Conservation (phyloP, 1,139 yeast genomes). For the Groenewaldozyma sp. region DNA sequence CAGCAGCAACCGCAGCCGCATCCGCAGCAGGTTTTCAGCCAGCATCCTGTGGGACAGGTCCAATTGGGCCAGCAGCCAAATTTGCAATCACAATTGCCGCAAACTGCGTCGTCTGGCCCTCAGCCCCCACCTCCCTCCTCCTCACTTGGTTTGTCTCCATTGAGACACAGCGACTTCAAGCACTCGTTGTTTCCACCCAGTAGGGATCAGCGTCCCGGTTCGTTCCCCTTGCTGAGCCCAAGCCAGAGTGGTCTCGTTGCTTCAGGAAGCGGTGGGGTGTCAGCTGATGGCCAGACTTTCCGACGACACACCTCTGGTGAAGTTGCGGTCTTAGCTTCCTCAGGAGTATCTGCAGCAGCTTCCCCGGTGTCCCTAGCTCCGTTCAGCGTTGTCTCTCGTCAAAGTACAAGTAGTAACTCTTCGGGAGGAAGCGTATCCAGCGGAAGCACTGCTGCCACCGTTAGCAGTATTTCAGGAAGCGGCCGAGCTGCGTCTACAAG, state of each 20-base stretch:
- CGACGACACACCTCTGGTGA: slow-evolving; percentile 23
- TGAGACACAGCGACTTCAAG: neutral
- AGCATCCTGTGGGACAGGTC: neutral
- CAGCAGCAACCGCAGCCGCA: slow-evolving; percentile 2
- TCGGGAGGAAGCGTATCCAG: neutral
- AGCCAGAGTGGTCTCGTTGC: slow-evolving; percentile 1
- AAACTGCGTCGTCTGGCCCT: slow-evolving; percentile 4
- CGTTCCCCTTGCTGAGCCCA: slow-evolving; percentile 18
- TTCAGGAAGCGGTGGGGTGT: slow-evolving; percentile 4
- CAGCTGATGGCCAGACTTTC: slow-evolving; percentile 10
- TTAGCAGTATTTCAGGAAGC: neutral
- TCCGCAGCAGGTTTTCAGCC: neutral
- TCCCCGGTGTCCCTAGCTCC: neutral
- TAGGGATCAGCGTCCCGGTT: slow-evolving; percentile 25
- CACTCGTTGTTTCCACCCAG: slow-evolving; percentile 14
- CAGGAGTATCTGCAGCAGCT: neutral
- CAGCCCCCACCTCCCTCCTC: slow-evolving; percentile 5
- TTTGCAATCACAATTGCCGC: neutral
- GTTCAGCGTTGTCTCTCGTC: neutral
- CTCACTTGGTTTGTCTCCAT: slow-evolving; percentile 1
- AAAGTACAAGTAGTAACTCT: slow-evolving; percentile 3
- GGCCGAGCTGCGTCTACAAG: slow-evolving; percentile 10
- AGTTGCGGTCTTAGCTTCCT: slow-evolving; percentile 7
- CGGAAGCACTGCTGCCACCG: neutral
- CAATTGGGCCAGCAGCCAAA: neutral